Evolutionary conservation across 331 rosid genomes (phyloP).

Genomic region (Spiraea crenata): DNA sequence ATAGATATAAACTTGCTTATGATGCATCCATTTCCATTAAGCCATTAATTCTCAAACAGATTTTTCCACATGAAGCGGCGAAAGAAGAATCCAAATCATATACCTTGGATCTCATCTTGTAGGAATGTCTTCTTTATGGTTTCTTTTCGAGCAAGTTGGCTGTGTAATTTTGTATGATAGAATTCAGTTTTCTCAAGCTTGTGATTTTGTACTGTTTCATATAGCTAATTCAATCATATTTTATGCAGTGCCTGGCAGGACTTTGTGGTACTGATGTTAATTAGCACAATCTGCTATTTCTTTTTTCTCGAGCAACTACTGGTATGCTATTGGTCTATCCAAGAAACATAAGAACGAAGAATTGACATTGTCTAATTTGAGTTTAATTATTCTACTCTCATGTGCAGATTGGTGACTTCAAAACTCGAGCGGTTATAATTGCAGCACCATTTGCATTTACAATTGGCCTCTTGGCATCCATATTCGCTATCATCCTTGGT

Average conservation of each 20-base stretch:
- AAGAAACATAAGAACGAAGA: slow-evolving; percentile 20
- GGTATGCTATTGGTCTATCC: slow-evolving; percentile 54
- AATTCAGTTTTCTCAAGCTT: neutral
- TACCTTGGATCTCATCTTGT: neutral
- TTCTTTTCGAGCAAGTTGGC: neutral
- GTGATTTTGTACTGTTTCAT: neutral
- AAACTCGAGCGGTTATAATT: slow-evolving; percentile 70
- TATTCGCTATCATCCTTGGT: slow-evolving; percentile 81
- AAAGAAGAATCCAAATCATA: neutral
- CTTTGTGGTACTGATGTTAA: slow-evolving; percentile 85
- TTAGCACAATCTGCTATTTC: slow-evolving; percentile 94
- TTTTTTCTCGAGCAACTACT: slow-evolving; percentile 98
- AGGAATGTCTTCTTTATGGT: neutral
- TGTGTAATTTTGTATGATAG: neutral
- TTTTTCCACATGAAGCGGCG: neutral
- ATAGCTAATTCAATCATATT: slow-evolving; percentile 20
- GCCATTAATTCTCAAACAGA: neutral
- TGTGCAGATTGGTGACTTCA: slow-evolving; percentile 71
- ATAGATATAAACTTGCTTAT: neutral
- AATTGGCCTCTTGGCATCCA: slow-evolving; percentile 75
- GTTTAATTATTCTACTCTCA: neutral
- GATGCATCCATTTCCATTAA: neutral
- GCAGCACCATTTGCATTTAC: slow-evolving; percentile 92
- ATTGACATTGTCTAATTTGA: slow-evolving; percentile 4
- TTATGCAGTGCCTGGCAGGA: slow-evolving; percentile 93